Evolutionary conservation across 352 stramenopile species (phyloP), one percentile per base, ranked within the genome.

Genomic region (Phytophthora citrophthora): DNA sequence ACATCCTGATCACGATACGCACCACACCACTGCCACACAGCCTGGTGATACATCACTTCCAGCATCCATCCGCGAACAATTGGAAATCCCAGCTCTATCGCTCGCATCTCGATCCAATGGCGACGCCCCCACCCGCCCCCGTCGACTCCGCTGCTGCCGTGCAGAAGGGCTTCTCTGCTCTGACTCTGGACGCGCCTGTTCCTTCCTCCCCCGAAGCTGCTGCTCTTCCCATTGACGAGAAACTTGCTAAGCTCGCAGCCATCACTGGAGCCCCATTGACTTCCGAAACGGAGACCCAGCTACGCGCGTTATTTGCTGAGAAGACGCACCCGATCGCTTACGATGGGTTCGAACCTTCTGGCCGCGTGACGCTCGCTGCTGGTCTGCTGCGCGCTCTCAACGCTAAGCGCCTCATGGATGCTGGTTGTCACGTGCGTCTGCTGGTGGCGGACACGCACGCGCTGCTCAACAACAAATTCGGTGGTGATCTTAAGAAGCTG

Each of bases 401-500:
- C 72, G 97, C 98, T 44, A 73, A 81, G 60, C 77, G 83, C n/a
- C 73, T 95, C 13, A 97, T 98, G 26, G 76, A 72, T 5, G 85
- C 88, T 9, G 97, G 97, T 24, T 97, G 94, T 44, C 96, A 95
- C 36, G 99, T 99, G 71, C 95, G 97, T 70, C 98, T 99, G 68
- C 98, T 97, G 87, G 96, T 99, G 9, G 98, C 97, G 5, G 98
- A 99, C 83, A 98, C 97, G 86, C 99, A 99, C 82, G 98, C 97
- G 20, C 83, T 99, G 60, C 97, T 99, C 78, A 99, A 99, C 79
- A 99, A 99, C 84, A 99, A 99, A 83, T 99, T 99, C 84, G 97
- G 96, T 52, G 97, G 97, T 47, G 97, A 99, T 76, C 77, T 98
- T 7, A 96, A 98, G 68, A 99, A 99, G 83, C 98, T 99, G 61